Evolutionary conservation across 1,284 basidiomycete genomes (phyloP), one percentile per base, ranked within the genome.

Genomic region (Trichosporon coremiiforme): DNA sequence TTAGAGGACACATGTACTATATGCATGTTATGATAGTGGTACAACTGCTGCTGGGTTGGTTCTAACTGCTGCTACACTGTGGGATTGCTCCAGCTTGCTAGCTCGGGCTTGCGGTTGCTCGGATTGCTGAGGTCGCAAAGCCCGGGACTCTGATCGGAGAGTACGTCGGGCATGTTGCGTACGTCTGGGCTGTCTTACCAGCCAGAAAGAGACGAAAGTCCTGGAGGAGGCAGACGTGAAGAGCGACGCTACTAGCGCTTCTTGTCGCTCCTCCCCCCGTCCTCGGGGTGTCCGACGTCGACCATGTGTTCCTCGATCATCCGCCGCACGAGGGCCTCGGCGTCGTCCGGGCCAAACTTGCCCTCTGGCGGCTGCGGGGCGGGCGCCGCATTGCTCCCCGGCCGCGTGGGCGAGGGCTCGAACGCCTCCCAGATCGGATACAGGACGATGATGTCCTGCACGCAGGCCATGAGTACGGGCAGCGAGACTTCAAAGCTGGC

Each of bases 361-460:
- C 50, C 63, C 64, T 57, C 65, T 25, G 47, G 65, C 65, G 62
- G 68, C 87, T 88, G 79, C 68, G 41, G 63, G 10, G 65, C 45
- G 2, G 63, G 67, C 0, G 50, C 68, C 3, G 47, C 66, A 45
- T 64, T 66, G 64, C 25, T 31, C 45, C 47, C 65, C 17, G 25
- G 67, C 8, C 68, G 67, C 36, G 38, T 69, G 9, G 71, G 71
- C 12, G 75, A 66, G 8, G 80, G 80, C 70, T 81, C 81, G 55
- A 95, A 92, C 12, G 88, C 85, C 67, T 92, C 90, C 93, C 94
- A 96, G 0, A 95, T 86, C 6, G 90, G 88, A 79, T 97, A 98
- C n/a, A 94, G 83, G 3, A 90, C 88, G 66, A 98, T 87, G 75
- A 98, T 93, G 82, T 97, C 92, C 80, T 98, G 95, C 0, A 92